Evolutionary conservation across 2,329 filamentous ascomycete species (phyloP).

Genomic region (Aspergillus hiratsukae): DNA sequence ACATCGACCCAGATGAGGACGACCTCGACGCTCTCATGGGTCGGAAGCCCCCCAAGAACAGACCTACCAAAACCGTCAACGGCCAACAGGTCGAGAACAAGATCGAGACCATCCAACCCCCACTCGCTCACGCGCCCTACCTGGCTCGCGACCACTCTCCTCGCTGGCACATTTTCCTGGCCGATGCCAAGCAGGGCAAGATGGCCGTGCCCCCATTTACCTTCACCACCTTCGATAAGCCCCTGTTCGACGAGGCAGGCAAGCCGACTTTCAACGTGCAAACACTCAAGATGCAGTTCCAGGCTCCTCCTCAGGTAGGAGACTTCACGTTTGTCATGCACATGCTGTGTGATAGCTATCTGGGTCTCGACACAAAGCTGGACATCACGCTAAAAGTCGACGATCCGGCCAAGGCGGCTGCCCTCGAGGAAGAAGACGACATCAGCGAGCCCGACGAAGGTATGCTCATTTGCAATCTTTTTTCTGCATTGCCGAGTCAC

Average conservation of each 20-base stretch:
- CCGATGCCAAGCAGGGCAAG: constrained; percentile 89
- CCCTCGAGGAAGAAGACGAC: constrained; percentile 81
- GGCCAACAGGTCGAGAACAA: constrained; percentile 53
- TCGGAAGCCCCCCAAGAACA: constrained; percentile 61
- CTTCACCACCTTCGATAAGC: constrained; percentile 89
- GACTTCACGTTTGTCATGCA: constrained; percentile 95
- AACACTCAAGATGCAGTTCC: constrained; percentile 95
- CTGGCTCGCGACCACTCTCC: constrained; percentile 85
- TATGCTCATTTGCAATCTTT: constrained; percentile 47
- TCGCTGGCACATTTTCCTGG: constrained; percentile 90
- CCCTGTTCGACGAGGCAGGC: constrained; percentile 72
- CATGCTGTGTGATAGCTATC: constrained; percentile 87
- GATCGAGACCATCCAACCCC: constrained; percentile 65
- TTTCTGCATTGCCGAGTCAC: constrained; percentile 15
- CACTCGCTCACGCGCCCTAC: constrained; percentile 85
- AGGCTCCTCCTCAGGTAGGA: constrained; percentile 84
- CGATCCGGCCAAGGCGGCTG: constrained; percentile 77
- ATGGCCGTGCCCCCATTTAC: constrained; percentile 95
- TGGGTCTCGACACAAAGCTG: constrained; percentile 89
- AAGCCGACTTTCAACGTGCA: constrained; percentile 92
- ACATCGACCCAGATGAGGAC: constrained; percentile 87
- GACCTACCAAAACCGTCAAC: constrained; percentile 56
- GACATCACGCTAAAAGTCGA: constrained; percentile 87
- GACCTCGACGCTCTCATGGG: constrained; percentile 82
- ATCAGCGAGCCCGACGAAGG: constrained; percentile 98